Evolutionary conservation across 768 basidiomycete genomes (phyloP).

Genomic region (Tricholoma hemisulphureum): DNA sequence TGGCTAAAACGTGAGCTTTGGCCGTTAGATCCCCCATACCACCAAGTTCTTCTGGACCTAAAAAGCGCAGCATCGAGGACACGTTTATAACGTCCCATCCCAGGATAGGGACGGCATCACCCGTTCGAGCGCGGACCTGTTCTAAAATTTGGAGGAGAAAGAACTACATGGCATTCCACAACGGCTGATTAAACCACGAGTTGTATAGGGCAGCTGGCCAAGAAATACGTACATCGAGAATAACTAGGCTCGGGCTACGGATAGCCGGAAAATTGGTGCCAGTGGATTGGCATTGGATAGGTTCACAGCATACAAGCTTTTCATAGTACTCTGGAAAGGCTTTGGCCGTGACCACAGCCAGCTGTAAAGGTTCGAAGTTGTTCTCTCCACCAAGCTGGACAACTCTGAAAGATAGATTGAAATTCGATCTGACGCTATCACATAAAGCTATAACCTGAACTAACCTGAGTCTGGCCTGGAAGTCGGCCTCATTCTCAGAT

Average conservation of each 20-base stretch:
- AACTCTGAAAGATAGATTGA: not conserved
- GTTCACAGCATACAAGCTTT: not conserved
- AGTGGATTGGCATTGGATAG: not conserved
- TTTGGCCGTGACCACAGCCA: not conserved
- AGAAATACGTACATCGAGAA: not conserved
- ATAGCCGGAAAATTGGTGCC: not conserved
- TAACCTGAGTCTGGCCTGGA: not conserved
- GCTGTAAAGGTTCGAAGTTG: not conserved
- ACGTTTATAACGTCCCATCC: slow-evolving; percentile 11
- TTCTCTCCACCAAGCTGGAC: not conserved
- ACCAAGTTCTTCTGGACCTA: slow-evolving; percentile 18
- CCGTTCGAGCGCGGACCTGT: slow-evolving; percentile 13
- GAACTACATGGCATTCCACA: not conserved
- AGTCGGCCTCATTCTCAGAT: not conserved
- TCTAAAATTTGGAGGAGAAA: slow-evolving; percentile 4
- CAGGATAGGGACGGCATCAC: slow-evolving; percentile 15
- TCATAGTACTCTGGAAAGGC: not conserved
- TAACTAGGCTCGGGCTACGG: not conserved
- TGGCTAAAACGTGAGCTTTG: slow-evolving; percentile 12
- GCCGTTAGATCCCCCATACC: slow-evolving; percentile 17
- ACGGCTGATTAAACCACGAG: not conserved
- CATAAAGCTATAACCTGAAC: not conserved
- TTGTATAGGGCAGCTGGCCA: not conserved
- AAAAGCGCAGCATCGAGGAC: slow-evolving; percentile 10
- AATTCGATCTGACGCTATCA: not conserved